These are phyloP conservation scores for Chiua virens DNA, from an alignment of 768 basidiomycete genomes.

Conservation along the genomic window DNA sequence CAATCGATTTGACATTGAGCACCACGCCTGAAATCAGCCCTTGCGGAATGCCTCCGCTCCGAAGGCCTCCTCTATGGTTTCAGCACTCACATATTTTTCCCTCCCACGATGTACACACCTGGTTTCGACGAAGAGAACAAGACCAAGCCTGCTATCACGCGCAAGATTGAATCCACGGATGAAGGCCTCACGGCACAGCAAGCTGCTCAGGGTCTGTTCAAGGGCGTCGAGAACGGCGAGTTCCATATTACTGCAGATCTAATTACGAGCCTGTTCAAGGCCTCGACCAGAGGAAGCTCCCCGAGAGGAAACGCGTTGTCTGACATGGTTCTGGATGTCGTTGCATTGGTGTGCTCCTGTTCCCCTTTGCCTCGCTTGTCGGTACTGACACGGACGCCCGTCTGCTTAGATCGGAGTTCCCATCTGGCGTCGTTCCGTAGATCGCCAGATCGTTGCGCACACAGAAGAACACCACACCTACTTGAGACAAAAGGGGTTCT, in stretches of 20 bases:
- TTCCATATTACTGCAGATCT: constrained; percentile 77
- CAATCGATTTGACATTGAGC: not conserved
- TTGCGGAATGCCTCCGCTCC: constrained; percentile 80
- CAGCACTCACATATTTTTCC: constrained; percentile 78
- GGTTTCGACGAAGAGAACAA: constrained; percentile 76
- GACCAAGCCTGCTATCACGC: constrained; percentile 72
- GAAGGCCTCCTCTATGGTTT: constrained; percentile 80
- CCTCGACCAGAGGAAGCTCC: constrained; percentile 58
- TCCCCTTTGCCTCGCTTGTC: constrained; percentile 3
- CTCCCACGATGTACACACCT: constrained; percentile 76
- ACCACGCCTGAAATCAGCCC: constrained; percentile 42
- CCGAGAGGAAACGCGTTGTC: constrained; percentile 60
- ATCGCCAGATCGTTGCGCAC: constrained; percentile 46
- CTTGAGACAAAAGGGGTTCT: constrained; percentile 45
- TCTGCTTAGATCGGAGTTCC: constrained; percentile 46
- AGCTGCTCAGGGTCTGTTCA: constrained; percentile 58
- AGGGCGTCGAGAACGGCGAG: constrained; percentile 69
- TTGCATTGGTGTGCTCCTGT: constrained; percentile 50
- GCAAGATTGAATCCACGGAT: constrained; percentile 76
- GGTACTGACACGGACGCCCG: not conserved
- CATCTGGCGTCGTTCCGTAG: constrained; percentile 52
- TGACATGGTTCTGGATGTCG: constrained; percentile 46
- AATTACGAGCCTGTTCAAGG: constrained; percentile 64
- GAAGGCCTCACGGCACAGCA: constrained; percentile 60
- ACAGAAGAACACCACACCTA: constrained; percentile 47